Conservation (phyloP, 192 early-diverging fungal species). For the Pilobolus umbonatus region DNA sequence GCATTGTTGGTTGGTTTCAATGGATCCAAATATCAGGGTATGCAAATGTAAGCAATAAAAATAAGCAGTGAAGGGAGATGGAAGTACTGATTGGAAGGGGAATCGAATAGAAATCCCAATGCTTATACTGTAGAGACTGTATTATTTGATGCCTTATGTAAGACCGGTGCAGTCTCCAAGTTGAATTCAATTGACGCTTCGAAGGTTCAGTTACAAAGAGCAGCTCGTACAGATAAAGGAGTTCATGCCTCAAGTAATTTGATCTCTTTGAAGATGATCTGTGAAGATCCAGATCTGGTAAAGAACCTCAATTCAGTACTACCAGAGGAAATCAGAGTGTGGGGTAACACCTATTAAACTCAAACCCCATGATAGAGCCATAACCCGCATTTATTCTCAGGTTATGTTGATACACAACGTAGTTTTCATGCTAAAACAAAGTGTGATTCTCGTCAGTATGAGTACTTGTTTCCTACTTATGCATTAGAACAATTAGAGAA, state of each 20-base stretch:
- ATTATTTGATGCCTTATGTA: conserved; percentile 81
- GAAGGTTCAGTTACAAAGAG: conserved; percentile 80
- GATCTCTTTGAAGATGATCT: conserved; percentile 87
- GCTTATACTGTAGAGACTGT: conserved; percentile 87
- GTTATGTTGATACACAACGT: conserved; percentile 60
- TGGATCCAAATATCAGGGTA: conserved; percentile 93
- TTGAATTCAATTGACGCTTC: conserved; percentile 81
- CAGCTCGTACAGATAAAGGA: conserved; percentile 97
- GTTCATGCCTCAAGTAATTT: conserved; percentile 98
- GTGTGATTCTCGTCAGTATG: conserved; percentile 94
- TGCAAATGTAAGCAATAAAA: conserved; percentile 92
- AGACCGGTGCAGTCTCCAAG: conserved; percentile 76
- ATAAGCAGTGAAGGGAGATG: not conserved
- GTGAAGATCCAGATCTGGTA: conserved; percentile 71
- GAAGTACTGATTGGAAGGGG: no score
- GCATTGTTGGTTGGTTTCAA: conserved; percentile 90
- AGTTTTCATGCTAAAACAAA: conserved; percentile 89
- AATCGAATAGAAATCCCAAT: conserved; percentile 60
- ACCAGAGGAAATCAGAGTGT: conserved; percentile 86
- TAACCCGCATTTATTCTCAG: conserved; percentile 24
- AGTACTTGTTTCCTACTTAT: conserved; percentile 94
- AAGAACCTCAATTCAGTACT: conserved; percentile 74
- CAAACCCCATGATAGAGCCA: not conserved
- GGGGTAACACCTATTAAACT: conserved; percentile 47
- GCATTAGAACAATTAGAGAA: conserved; percentile 50